phyloP scores from a whole-genome alignment of 2,329 filamentous ascomycete species.

The Xylariales sp. region DNA sequence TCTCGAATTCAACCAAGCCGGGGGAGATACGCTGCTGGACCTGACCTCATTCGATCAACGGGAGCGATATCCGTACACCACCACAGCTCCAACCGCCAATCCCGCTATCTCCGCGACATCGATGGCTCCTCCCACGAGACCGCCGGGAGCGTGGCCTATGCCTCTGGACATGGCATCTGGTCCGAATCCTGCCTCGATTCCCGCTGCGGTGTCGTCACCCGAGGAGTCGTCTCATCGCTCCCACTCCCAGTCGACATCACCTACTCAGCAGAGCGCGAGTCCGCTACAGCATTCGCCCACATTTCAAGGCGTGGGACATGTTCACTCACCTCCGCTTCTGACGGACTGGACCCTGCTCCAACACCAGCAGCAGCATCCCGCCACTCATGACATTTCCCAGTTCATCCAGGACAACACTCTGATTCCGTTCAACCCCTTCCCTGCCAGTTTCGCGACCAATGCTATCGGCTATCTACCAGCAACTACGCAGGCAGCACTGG shows the following conservation, averaged over 20 bases:
- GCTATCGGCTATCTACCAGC: constrained; percentile 58
- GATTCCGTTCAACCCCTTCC: constrained; percentile 50
- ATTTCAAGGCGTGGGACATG: constrained; percentile 44
- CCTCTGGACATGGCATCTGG: constrained; percentile 47
- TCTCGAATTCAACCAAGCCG: constrained; percentile 55
- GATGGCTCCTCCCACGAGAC: constrained; percentile 35
- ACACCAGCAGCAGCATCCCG: constrained; percentile 43
- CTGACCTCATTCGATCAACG: constrained; percentile 54
- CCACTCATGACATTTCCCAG: constrained; percentile 42
- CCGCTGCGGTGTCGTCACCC: constrained; percentile 45
- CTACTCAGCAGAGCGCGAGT: constrained; percentile 47
- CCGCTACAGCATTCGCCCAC: constrained; percentile 49
- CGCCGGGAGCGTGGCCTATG: constrained; percentile 44
- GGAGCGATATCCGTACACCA: constrained; percentile 51
- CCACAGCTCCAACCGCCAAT: constrained; percentile 34
- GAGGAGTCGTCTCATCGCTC: constrained; percentile 43
- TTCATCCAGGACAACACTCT: constrained; percentile 56
- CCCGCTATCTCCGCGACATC: constrained; percentile 31
- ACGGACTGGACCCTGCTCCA: constrained; percentile 60
- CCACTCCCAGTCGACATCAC: constrained; percentile 38
- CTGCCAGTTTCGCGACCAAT: constrained; percentile 47
- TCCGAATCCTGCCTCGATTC: constrained; percentile 34
- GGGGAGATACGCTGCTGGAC: constrained; percentile 57
- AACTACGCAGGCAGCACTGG: constrained; percentile 60
- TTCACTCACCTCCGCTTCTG: constrained; percentile 42